Percentiles rank a stretch among this genome's conserved stretches.
phyloP scores from a whole-genome alignment of 768 basidiomycete species.

The Calocera viscosa region DNA sequence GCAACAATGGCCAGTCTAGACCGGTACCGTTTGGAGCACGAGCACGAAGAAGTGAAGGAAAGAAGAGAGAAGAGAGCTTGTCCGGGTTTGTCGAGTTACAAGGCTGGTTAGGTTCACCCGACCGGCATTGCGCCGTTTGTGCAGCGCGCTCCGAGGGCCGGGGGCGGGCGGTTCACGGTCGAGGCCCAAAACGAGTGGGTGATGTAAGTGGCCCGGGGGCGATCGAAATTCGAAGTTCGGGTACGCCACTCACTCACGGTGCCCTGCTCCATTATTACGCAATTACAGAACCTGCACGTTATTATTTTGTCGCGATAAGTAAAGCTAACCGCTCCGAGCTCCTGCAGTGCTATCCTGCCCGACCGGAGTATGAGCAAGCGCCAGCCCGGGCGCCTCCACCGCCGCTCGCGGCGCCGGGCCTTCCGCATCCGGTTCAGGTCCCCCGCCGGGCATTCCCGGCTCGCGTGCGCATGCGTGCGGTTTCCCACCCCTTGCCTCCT shows the following conservation, averaged over 20 bases:
- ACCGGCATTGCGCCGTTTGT: neutral
- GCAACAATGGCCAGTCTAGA: no score
- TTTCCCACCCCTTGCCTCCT: neutral
- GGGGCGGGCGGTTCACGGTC: no score
- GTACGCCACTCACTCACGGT: neutral
- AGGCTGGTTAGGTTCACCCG: no score
- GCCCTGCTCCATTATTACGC: neutral
- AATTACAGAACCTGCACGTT: no score
- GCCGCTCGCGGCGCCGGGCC: no score
- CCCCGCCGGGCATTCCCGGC: no score
- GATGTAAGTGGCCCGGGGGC: neutral
- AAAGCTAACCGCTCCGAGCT: neutral
- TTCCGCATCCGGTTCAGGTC: neutral
- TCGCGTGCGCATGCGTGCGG: no score
- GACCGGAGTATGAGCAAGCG: neutral
- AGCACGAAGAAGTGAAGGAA: no score
- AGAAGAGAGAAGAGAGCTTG: no score
- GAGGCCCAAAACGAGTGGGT: neutral
- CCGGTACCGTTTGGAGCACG: no score
- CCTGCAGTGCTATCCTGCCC: neutral
- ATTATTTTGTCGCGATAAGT: slow-evolving; percentile 2
- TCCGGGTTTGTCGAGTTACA: no score
- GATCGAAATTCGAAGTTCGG: neutral
- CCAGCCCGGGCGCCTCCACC: slow-evolving; percentile 1
- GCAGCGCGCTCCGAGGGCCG: no score